Evolutionary conservation across 768 basidiomycete species (phyloP), one percentile per base, ranked within the genome.

Genomic region (Lactarius psammicola): DNA sequence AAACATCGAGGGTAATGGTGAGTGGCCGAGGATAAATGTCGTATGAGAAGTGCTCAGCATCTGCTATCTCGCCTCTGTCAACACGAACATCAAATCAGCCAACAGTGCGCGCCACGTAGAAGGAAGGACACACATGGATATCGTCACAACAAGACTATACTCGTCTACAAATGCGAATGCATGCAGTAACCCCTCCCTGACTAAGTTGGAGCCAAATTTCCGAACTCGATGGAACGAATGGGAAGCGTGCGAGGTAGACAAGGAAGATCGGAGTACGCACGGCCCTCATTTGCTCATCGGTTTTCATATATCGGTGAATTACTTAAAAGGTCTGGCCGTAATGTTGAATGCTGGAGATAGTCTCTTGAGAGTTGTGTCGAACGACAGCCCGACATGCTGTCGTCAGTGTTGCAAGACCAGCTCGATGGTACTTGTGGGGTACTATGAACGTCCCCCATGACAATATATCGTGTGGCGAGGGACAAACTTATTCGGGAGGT

Each of bases 111-210:
- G 20, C 13, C n/a, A 2, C 17, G 38, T 34, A 17, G 26, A n/a
- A 18, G 20, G 26, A 54, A 56, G 55, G 26, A 67, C 66, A 13
- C 40, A 67, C 66, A 40, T 63, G n/a, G 66, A 62, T 31, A 67
- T 40, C 15, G 59, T 59, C 8, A 42, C 66, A 26, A 59, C 66
- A 9, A 67, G 66, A 26, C 63, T 57, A 34, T 59, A 59, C 33
- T 67, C 66, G 33, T 67, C 57, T 5, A 61, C 57, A 31, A 67
- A 67, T 5, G 66, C 66, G 44, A 67, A 67, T 30, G 58, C 57
- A 46, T 67, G 66, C 4, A 67, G 23, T 17, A 67, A 40, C 49
- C 66, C 66, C n/a, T 67, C 62, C 28, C 33, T 59, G 33, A 63
- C 42, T n/a, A 54, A n/a, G n/a, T n/a, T n/a, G n/a, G 51, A 33